Evolutionary conservation across 371 early-diverging fungal genomes (phyloP), one percentile per base, ranked within the genome.

Genomic region (Lichtheimia ornata): DNA sequence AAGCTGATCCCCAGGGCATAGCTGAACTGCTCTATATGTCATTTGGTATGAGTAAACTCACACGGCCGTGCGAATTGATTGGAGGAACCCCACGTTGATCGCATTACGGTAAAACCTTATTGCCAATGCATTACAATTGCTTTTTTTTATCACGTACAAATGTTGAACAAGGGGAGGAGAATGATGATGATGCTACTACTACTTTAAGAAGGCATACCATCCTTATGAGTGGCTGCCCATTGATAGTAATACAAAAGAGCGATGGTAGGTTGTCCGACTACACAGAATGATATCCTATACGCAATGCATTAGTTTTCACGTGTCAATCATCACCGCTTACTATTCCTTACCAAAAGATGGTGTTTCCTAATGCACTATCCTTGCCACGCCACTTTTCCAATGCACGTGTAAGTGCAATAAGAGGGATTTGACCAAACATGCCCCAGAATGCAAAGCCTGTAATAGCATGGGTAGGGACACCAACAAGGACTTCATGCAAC

Each of bases 381-480:
- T 86, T 84, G 6, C 92, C 90, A 52, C 88, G 82, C 86, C 85
- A 84, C 56, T 87, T 86, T 61, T 84, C 86, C 57, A 89, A 63
- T 12, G 73, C 72, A 43, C 65, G 72, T 0, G 95, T 92, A 20
- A 91, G 60, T 35, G 87, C 83, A 59, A 96, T 92, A 59, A 96
- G 63, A 7, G 96, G 96, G 12, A 96, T 86, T 72, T 96, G 96
- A 51, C 84, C 79, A 63, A 96, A 74, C 94, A 96, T 95, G 24
- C 92, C 96, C 42, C 83, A 79, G 66, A 96, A 96, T 5, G 96
- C 96, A 75, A 86, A 90, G 1, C 91, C 91, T 47, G 82, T 86
- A 28, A 93, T 62, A 20, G 86, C 81, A 63, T 94, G 89, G 0
- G 92, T 91, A 4, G 96, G 94, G 15, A 95, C 76, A 51, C 93